A percentile compares a stretch with the other conserved stretches of the same genome.
phyloP scores from a whole-genome alignment of 2,329 filamentous ascomycete species.

The Verticillium alfalfae region DNA sequence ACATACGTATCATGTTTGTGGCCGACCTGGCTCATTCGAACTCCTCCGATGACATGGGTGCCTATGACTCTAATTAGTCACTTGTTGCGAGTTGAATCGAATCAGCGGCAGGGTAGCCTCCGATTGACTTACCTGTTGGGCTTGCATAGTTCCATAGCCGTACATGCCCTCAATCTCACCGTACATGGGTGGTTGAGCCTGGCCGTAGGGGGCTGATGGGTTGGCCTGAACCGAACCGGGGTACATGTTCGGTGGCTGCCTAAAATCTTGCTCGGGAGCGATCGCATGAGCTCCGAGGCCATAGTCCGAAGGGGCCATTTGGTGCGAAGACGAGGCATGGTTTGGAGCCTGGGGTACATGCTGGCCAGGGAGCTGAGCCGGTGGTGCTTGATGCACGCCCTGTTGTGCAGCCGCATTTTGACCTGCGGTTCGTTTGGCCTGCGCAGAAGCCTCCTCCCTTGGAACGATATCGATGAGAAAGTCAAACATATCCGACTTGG shows the following conservation, averaged over 20 bases:
- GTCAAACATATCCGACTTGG: conserved; percentile 99
- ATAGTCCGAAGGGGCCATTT: conserved; percentile 57
- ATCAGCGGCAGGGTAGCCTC: background rate
- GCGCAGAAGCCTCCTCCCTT: conserved; percentile 82
- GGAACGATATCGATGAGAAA: conserved; percentile 99
- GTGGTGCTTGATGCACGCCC: conserved; percentile 18
- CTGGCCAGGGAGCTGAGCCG: conserved; percentile 47
- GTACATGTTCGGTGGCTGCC: conserved; percentile 76
- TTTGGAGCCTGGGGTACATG: conserved; percentile 51
- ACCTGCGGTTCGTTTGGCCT: conserved; percentile 68
- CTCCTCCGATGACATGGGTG: conserved; percentile 38
- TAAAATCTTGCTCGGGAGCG: conserved; percentile 70
- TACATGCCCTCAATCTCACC: conserved; percentile 82
- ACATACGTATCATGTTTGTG: background rate
- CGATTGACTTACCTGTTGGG: conserved; percentile 66
- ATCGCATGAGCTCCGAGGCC: conserved; percentile 58
- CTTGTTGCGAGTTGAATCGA: conserved; percentile 1
- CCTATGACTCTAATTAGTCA: conserved; percentile 17
- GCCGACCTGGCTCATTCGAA: conserved; percentile 27
- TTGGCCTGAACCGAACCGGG: conserved; percentile 71
- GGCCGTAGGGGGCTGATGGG: conserved; percentile 66
- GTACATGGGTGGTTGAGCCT: conserved; percentile 76
- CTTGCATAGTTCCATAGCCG: conserved; percentile 70
- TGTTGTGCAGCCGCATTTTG: conserved; percentile 37
- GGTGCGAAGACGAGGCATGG: conserved; percentile 43